phyloP scores from a whole-genome alignment of 2,329 filamentous ascomycete genomes.

The Tolypocladium amazonense region DNA sequence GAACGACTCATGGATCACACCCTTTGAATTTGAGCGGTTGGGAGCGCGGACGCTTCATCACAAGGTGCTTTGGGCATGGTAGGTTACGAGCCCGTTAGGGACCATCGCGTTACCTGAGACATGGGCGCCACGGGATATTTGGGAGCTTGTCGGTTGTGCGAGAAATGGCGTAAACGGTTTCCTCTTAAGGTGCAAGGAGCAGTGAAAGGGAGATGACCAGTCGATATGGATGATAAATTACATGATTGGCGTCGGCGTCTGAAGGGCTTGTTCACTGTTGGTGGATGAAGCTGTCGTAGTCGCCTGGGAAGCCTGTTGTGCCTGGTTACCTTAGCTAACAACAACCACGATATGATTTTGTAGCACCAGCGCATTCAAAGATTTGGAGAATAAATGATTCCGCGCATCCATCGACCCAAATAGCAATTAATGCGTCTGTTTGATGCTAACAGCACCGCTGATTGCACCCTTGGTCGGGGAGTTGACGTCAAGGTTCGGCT shows the following conservation, averaged over 20 bases:
- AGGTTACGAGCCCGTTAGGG: slow-evolving; percentile 1
- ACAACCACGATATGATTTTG: neutral
- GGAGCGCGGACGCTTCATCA: slow-evolving; percentile 75
- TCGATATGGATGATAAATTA: neutral
- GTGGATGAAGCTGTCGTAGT: neutral
- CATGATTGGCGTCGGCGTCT: neutral
- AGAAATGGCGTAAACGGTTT: neutral
- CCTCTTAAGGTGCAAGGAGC: neutral
- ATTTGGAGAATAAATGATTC: too few species aligned
- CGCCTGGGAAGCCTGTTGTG: neutral
- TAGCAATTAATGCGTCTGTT: neutral
- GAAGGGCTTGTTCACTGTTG: neutral
- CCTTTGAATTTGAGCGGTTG: slow-evolving; percentile 77
- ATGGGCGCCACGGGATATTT: slow-evolving; percentile 1
- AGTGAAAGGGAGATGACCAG: neutral
- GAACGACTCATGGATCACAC: slow-evolving; percentile 92
- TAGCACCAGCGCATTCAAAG: neutral
- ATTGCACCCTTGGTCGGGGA: neutral
- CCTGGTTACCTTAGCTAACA: neutral
- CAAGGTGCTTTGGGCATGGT: slow-evolving; percentile 61
- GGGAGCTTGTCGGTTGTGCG: neutral
- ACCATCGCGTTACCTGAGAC: neutral
- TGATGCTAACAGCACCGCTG: neutral
- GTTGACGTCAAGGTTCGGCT: neutral
- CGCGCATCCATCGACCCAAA: neutral